Conservation (phyloP, 345 rosid genomes). For the Ceriops decandra region DNA sequence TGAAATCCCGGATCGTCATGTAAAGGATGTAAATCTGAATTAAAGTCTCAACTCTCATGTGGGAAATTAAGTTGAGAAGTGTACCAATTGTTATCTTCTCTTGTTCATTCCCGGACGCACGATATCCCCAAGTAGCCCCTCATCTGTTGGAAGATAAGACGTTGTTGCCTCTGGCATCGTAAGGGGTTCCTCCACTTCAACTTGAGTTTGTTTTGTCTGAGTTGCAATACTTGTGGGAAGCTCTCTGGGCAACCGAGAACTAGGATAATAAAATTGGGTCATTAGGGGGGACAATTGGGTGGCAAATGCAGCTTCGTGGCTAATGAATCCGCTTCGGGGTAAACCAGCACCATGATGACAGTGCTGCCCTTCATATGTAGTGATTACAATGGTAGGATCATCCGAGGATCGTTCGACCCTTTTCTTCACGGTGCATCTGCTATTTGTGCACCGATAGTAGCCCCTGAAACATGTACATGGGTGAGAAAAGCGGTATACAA, state of each 20-base stretch:
- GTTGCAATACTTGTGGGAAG: conserved; percentile 20
- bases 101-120: conserved; percentile 76
- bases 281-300: conserved; percentile 36
- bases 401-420: conserved; percentile 92
- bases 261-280: conserved; percentile 52
- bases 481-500: neutral
- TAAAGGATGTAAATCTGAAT: neutral
- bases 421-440: conserved; percentile 90
- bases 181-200: conserved; percentile 21
- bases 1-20: no score
- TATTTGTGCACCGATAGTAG: conserved; percentile 90
- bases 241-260: conserved; percentile 40
- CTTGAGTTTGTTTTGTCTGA: conserved; percentile 22
- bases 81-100: conserved; percentile 36
- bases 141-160: conserved; percentile 36
- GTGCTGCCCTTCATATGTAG: conserved; percentile 98
- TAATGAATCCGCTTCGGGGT: conserved; percentile 68
- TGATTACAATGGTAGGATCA: conserved; percentile 74
- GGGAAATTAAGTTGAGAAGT: neutral
- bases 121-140: conserved; percentile 84
- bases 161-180: conserved; percentile 16
- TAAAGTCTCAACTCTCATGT: neutral
- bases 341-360: conserved; percentile 83
- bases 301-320: conserved; percentile 45
- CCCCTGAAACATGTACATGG: conserved; percentile 43